Base-by-base conservation (phyloP, 805 yeast species). In the Suhomyces pyralidae region DNA sequence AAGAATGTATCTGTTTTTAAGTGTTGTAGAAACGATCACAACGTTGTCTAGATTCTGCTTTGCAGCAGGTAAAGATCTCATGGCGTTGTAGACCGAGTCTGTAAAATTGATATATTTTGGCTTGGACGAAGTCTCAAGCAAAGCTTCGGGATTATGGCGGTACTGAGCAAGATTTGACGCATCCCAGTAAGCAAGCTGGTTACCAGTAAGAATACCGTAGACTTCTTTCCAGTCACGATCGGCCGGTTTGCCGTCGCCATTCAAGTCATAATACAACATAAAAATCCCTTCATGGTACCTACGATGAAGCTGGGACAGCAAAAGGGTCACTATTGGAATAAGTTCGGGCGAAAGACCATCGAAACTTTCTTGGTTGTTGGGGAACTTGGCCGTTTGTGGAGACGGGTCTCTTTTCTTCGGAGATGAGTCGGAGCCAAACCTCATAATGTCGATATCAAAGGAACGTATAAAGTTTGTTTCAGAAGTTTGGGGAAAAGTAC, bases 181-280 rank as follows among this genome's bases (percentile, higher is more conserved):
- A 65, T 91, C 91, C 97, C 98, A 94, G 56, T 90, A 81, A 0
- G 97, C 96, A 55, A 94, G 74, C 62, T 93, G 96, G 53, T 90
- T 89, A 19, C 99, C 99, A 3, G 90, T 83, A 42, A 94, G 74
- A 14, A 89, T 90, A 44, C 96, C 98, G 67, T 88, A 94, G 22
- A 92, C 97, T 70, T 94, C 97, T 51, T 80, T 78, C 99, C 99
- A 94, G 61, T 80, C 79, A 45, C 97, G 77, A 48, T 86, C 88
- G 0, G 86, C 84, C 0, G 97, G 92, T 51, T 85, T 81, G 7
- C 99, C 99, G 59, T 93, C 97, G 24, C 88, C 82, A 62, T 85
- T 84, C 59, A 88, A 72, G 60, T 88, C 93, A 59, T 85, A 83
- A 55, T 87, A 73, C 7, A 88, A 69, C 86, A 87, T 81, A 62